phyloP scores from a whole-genome alignment of 306 rosid species.

The Fragaria vesca region DNA sequence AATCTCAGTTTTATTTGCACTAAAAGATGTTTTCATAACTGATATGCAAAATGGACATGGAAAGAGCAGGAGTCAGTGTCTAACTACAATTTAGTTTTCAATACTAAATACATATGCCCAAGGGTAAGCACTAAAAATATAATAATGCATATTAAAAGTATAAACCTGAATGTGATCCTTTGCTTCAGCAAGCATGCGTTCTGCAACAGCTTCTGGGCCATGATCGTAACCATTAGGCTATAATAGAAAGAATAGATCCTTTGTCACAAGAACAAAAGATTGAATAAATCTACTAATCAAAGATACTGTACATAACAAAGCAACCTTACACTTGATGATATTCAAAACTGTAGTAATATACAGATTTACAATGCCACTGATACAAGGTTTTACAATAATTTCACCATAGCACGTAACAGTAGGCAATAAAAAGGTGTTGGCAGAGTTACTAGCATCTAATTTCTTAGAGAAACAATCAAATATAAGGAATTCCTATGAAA shows the following conservation, averaged over 20 bases:
- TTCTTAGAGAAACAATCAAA: not conserved
- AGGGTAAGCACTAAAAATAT: not conserved
- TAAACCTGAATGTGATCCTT: conserved; percentile 91
- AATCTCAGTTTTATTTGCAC: not conserved
- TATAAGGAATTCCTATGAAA: not conserved
- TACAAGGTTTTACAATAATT: not conserved
- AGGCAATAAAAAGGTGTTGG: not conserved
- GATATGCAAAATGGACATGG: not conserved
- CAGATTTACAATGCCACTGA: not conserved
- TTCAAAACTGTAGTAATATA: not conserved
- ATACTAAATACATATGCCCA: not conserved
- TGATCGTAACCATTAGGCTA: conserved; percentile 91
- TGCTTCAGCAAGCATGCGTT: conserved; percentile 65
- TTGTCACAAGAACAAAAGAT: conserved; percentile 14
- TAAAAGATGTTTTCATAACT: not conserved
- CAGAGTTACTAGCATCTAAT: not conserved
- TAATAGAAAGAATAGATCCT: conserved; percentile 29
- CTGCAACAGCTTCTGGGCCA: conserved; percentile 56
- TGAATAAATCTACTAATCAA: conserved; percentile 14
- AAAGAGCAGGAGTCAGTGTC: not conserved
- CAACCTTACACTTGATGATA: not conserved
- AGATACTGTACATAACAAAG: not conserved
- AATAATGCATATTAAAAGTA: conserved; percentile 14
- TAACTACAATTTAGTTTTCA: not conserved
- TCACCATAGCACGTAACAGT: not conserved